Conservation (phyloP, 2,329 filamentous ascomycete species). For the Cladosporium sp. region DNA sequence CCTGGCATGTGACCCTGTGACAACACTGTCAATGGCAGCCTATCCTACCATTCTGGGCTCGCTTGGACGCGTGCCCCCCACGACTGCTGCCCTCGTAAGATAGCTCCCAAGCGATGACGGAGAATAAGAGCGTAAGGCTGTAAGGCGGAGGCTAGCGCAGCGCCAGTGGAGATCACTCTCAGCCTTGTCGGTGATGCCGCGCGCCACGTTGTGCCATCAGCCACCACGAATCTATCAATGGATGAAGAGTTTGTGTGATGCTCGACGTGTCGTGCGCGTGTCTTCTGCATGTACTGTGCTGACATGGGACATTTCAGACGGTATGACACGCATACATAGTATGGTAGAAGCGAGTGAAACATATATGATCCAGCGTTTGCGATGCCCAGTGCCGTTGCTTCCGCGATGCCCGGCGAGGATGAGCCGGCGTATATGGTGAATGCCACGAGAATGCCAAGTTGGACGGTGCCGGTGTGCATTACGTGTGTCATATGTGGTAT, state of each 20-base stretch:
- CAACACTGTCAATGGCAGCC: background rate
- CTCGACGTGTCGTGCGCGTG: background rate
- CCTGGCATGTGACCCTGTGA: background rate
- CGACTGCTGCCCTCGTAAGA: background rate
- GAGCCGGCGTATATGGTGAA: background rate
- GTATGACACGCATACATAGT: background rate
- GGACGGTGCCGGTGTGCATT: background rate
- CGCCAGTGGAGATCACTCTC: slow-evolving; percentile 7
- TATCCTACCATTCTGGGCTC: background rate
- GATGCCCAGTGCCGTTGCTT: slow-evolving; percentile 4
- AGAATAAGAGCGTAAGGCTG: background rate
- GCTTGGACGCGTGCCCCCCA: background rate
- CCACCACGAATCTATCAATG: background rate
- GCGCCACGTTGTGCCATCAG: background rate
- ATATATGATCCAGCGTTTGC: background rate
- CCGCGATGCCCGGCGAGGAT: slow-evolving; percentile 3
- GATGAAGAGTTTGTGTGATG: background rate
- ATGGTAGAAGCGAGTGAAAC: background rate
- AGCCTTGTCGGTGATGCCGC: slow-evolving; percentile 12
- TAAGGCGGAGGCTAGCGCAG: slow-evolving; percentile 7
- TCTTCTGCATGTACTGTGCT: background rate
- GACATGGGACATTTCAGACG: background rate
- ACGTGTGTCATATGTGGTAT: background rate
- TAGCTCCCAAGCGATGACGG: background rate
- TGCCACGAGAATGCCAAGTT: slow-evolving; percentile 8